A percentile compares a stretch with the other conserved stretches of the same genome.
Evolutionary conservation across 768 basidiomycete species (phyloP).

Genomic region (Tylopilus balloui): DNA sequence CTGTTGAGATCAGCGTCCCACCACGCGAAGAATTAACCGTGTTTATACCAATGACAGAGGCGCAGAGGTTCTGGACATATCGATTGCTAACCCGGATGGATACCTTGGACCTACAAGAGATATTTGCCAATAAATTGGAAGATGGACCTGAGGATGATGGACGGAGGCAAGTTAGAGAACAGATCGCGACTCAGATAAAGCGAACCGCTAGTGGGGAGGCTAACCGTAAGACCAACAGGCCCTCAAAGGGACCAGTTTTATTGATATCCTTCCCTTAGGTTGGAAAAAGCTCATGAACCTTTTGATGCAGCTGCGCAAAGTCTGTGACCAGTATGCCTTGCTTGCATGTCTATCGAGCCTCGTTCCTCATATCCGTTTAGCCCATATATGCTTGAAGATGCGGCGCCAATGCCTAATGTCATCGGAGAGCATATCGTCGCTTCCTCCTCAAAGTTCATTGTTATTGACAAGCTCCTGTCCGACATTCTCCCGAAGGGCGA

Average conservation of each 20-base stretch:
- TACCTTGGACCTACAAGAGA: conserved; percentile 41
- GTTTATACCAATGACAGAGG: conserved; percentile 54
- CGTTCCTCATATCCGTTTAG: conserved; percentile 26
- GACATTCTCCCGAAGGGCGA: conserved; percentile 57
- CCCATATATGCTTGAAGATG: conserved; percentile 50
- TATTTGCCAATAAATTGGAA: conserved; percentile 38
- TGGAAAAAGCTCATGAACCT: conserved; percentile 61
- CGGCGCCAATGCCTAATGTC: conserved; percentile 45
- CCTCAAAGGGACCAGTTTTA: not conserved
- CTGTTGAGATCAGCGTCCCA: conserved; percentile 47
- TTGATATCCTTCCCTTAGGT: conserved; percentile 29
- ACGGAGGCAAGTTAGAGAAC: conserved; percentile 37
- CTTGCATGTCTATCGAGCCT: not conserved
- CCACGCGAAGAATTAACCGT: conserved; percentile 55
- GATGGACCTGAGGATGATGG: conserved; percentile 33
- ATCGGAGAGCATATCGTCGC: conserved; percentile 55
- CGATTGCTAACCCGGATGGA: conserved; percentile 51
- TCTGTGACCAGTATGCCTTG: conserved; percentile 59
- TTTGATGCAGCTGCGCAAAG: conserved; percentile 65
- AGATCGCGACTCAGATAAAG: conserved; percentile 38
- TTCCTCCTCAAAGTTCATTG: conserved; percentile 52
- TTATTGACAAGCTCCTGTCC: conserved; percentile 54
- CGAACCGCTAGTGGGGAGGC: conserved; percentile 27
- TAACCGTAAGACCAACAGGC: conserved; percentile 23
- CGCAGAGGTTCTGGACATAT: conserved; percentile 61